Percentiles rank a stretch among this genome's conserved stretches.
These are phyloP conservation scores for Centrapalus pauciflorus DNA, from an alignment of 129 eudicot genomes.

Conservation along the genomic window DNA sequence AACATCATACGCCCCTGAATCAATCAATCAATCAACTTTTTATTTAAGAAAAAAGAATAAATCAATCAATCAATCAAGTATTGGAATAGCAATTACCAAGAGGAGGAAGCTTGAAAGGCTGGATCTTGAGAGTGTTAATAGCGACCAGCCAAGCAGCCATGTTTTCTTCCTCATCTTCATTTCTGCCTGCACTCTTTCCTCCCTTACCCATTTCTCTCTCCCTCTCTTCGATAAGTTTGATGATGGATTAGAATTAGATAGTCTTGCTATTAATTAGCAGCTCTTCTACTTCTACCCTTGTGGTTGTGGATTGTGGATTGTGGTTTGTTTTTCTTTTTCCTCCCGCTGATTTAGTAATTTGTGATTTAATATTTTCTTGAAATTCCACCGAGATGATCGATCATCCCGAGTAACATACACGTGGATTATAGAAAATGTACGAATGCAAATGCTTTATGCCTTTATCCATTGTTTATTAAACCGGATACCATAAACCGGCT, in stretches of 20 bases:
- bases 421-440: too few relatives aligned
- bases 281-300: neutral
- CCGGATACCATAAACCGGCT: too few relatives aligned
- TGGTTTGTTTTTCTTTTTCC: neutral
- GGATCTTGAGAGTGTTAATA: constrained; percentile 71
- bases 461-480: too few relatives aligned
- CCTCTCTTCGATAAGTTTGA: neutral
- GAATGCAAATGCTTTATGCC: too few relatives aligned
- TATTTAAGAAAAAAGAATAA: neutral
- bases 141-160: constrained; percentile 97
- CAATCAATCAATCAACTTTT: neutral
- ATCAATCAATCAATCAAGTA: neutral
- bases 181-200: constrained; percentile 22
- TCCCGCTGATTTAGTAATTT: neutral
- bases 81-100: constrained; percentile 42
- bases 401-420: too few relatives aligned
- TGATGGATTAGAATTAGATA: too few relatives aligned
- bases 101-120: constrained; percentile 80
- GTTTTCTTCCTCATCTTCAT: constrained; percentile 50
- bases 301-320: too few relatives aligned
- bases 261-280: too few relatives aligned
- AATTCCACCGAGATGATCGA: too few relatives aligned
- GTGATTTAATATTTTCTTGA: too few relatives aligned
- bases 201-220: constrained; percentile 46
- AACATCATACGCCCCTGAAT: constrained; percentile 54